Evolutionary conservation across 805 yeast species (phyloP).

Genomic region (Saccharomyces eubayanus): DNA sequence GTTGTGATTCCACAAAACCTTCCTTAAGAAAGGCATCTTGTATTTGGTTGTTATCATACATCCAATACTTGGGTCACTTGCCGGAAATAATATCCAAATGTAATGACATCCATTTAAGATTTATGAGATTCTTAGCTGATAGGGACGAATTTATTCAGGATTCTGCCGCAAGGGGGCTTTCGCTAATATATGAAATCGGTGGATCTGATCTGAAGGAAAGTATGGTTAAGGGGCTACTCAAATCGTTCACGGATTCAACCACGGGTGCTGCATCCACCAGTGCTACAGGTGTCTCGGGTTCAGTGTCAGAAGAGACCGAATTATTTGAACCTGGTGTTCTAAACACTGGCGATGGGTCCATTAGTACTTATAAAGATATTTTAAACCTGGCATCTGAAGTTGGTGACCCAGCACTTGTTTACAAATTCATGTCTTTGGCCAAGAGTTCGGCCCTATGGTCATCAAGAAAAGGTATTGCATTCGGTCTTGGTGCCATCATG

Average conservation of each 20-base stretch:
- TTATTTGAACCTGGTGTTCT: constrained; percentile 76
- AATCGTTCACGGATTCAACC: constrained; percentile 68
- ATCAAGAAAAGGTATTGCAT: constrained; percentile 87
- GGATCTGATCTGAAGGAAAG: constrained; percentile 57
- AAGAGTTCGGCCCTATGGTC: constrained; percentile 85
- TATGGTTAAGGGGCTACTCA: constrained; percentile 62
- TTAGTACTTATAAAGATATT: constrained; percentile 87
- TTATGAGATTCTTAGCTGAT: constrained; percentile 71
- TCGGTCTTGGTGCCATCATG: constrained; percentile 79
- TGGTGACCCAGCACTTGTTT: constrained; percentile 90
- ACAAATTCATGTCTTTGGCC: constrained; percentile 88
- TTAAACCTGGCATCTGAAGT: constrained; percentile 84
- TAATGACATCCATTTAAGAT: constrained; percentile 59
- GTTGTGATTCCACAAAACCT: constrained; percentile 63
- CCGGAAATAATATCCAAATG: constrained; percentile 36
- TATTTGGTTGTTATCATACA: constrained; percentile 75
- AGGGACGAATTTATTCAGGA: constrained; percentile 87
- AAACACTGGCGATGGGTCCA: constrained; percentile 74
- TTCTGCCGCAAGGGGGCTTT: constrained; percentile 81
- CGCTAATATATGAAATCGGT: constrained; percentile 74
- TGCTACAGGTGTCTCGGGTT: constrained; percentile 44
- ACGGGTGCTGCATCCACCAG: constrained; percentile 31
- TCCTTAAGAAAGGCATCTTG: constrained; percentile 66
- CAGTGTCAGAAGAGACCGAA: constrained; percentile 70
- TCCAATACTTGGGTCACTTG: constrained; percentile 59